Evolutionary conservation across 345 rosid genomes (phyloP), one percentile per base, ranked within the genome.

Genomic region (Gossypium rotundifolium): DNA sequence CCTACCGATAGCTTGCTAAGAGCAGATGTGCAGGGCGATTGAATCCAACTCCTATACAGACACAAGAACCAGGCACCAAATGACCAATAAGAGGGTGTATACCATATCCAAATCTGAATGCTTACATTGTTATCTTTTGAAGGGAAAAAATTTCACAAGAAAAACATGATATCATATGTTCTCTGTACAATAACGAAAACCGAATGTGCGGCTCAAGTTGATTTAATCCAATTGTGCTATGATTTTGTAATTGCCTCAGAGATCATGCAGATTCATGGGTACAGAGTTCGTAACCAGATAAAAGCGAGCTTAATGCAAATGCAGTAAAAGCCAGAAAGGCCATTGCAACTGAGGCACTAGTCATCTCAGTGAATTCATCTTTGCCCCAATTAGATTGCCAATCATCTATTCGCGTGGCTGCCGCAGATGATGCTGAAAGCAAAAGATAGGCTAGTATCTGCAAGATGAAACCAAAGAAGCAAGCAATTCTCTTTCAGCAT

Each of bases 331-430:
- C 97, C 33, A 91, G 68, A 70, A 96, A 93, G 40, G 98, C 85
- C 87, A 88, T 84, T 0, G 91, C 91, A 3, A 96, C 81, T 0
- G 99, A 96, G 11, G 94, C 95, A 76, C 84, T 96, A 0, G 97
- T 96, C 98, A 89, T 93, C 79, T 85, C 83, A 7, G 98, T 96
- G 87, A 96, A 96, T 74, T 87, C 89, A 67, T 96, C 98, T 75
- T 90, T 93, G 13, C 99, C 99, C 99, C 99, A 96, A 72, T 91
- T 96, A 11, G 96, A 87, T 29, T 90, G 89, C 99, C 99, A 96
- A 70, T 91, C 98, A 65, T 85, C 90, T n/a, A 91, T 95, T 7
- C 98, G 84, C 2, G 97, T 96, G 51, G 98, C 99, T 57, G 98
- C 96, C 2, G 97, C 83, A 2, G 99, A 93, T 55, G 99, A 81